phyloP scores from a whole-genome alignment of 2,329 filamentous ascomycete species.

The Pezicula rhizophila region DNA sequence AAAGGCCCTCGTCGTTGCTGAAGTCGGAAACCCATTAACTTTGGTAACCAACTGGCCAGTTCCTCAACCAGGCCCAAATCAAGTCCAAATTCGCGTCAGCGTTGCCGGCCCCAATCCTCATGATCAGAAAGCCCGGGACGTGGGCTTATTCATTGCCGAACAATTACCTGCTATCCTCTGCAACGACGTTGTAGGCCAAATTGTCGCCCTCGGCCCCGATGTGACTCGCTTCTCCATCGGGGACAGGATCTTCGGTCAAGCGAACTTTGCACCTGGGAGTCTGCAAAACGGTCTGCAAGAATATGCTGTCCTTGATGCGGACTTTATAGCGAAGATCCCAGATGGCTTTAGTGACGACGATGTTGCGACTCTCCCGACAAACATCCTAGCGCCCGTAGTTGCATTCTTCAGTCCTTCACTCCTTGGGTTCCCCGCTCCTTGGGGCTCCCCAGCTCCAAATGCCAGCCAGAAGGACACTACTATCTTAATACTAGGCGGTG shows the following conservation, averaged over 20 bases:
- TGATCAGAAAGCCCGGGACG: constrained; percentile 6
- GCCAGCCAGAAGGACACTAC: constrained; percentile 20
- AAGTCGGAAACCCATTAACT: constrained; percentile 21
- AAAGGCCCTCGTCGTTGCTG: constrained; percentile 21
- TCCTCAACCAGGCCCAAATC: constrained; percentile 24
- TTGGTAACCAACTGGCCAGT: constrained; percentile 19
- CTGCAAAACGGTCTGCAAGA: constrained; percentile 30
- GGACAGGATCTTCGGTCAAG: constrained; percentile 28
- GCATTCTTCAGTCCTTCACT: constrained; percentile 28
- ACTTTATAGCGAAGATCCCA: constrained; percentile 27
- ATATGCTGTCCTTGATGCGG: constrained; percentile 29
- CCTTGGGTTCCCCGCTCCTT: constrained; percentile 25
- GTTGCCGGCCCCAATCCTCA: constrained; percentile 21
- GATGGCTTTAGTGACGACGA: constrained; percentile 29
- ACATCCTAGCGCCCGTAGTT: constrained; percentile 28
- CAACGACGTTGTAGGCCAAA: constrained; percentile 30
- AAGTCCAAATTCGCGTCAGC: constrained; percentile 33
- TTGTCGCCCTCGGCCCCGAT: constrained; percentile 23
- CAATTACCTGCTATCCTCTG: constrained; percentile 24
- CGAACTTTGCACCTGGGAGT: constrained; percentile 4
- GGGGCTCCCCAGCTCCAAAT: constrained; percentile 10
- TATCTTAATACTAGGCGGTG: constrained; percentile 31
- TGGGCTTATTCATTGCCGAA: constrained; percentile 28
- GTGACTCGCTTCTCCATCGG: constrained; percentile 23
- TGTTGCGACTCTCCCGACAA: constrained; percentile 31